Evolutionary conservation across 192 early-diverging fungal species (phyloP).

Genomic region (Umbelopsis vinacea): DNA sequence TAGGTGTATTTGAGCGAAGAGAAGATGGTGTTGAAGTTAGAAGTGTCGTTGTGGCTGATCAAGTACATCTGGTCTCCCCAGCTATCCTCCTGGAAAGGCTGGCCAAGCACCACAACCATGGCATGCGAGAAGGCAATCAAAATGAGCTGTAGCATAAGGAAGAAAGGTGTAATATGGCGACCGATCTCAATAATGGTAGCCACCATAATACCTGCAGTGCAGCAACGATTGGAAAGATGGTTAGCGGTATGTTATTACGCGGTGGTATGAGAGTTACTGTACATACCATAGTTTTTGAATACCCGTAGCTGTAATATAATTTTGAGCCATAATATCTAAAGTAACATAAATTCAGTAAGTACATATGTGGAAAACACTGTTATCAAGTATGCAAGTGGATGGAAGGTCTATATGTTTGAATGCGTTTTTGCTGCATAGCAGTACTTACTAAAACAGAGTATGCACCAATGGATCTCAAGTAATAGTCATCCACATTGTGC

Average conservation of each 20-base stretch:
- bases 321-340: constrained; percentile 1
- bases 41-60: not conserved
- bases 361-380: no score
- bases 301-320: constrained; percentile 3
- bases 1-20: constrained; percentile 7
- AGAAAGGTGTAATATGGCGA: constrained; percentile 2
- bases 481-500: not conserved
- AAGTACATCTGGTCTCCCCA: not conserved
- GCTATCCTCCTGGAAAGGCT: not conserved
- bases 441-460: not conserved
- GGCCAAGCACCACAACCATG: not conserved
- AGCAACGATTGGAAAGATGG: not conserved
- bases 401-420: no score
- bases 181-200: not conserved
- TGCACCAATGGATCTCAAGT: not conserved
- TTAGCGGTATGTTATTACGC: not conserved
- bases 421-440: no score
- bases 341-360: not conserved
- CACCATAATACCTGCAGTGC: not conserved
- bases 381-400: no score
- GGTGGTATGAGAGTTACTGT: not conserved
- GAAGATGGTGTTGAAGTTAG: constrained; percentile 2
- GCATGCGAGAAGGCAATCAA: constrained; percentile 8
- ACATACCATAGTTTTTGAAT: constrained; percentile 4
- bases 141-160: not conserved